Evolutionary conservation across 192 early-diverging fungal species (phyloP).

Genomic region (Tieghemiomyces parasiticus): DNA sequence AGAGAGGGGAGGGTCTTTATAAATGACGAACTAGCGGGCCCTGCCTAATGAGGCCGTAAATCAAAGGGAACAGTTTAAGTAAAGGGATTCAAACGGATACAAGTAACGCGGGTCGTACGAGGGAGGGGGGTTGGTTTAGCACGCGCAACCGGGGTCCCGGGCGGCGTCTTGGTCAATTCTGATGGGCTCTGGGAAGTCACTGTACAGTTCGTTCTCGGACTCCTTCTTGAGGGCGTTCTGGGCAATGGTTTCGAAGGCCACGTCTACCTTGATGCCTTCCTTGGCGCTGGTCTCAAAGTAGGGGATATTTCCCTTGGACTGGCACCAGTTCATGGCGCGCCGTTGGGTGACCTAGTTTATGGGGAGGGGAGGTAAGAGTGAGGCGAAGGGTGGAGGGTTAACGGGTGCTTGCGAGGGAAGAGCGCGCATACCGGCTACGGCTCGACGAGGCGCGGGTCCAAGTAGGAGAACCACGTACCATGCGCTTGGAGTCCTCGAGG

Average conservation of each 20-base stretch:
- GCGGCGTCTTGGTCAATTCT: conserved; percentile 64
- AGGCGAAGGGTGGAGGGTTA: no score
- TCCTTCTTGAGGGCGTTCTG: conserved; percentile 92
- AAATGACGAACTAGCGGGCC: no score
- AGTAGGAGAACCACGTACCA: conserved; percentile 53
- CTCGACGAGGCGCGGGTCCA: no score
- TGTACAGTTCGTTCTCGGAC: conserved; percentile 73
- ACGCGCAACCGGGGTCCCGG: conserved; percentile 47
- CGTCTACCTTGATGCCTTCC: conserved; percentile 95
- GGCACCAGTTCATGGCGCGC: conserved; percentile 90
- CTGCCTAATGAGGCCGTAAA: no score
- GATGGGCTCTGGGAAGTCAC: conserved; percentile 84
- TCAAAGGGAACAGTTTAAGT: no score
- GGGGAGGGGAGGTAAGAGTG: no score
- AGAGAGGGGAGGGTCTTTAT: no score
- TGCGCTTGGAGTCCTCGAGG: conserved; percentile 81
- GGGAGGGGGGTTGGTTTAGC: conserved; percentile 27
- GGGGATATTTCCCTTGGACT: conserved; percentile 89
- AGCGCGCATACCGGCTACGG: no score
- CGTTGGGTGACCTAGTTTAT: conserved; percentile 81
- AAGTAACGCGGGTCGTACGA: no score
- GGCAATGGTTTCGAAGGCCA: conserved; percentile 92
- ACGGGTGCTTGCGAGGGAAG: no score
- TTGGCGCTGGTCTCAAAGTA: conserved; percentile 99
- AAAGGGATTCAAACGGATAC: no score